These are phyloP conservation scores for Cornus florida DNA, from an alignment of 148 eudicot genomes.

Conservation along the genomic window DNA sequence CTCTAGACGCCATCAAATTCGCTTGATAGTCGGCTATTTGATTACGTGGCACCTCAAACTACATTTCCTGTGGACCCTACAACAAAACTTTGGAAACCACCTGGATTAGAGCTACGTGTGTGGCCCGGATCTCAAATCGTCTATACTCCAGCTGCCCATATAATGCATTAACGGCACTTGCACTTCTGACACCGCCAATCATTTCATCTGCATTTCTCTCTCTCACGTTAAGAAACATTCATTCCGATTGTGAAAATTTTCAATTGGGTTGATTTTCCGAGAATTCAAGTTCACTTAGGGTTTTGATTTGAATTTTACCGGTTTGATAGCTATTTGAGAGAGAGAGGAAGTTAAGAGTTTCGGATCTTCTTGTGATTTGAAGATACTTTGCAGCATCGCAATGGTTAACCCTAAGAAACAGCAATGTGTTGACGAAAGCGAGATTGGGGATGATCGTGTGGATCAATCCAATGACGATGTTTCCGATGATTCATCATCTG, in stretches of 20 bases:
- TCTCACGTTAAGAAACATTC: no score
- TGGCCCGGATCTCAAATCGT: conserved; percentile 8
- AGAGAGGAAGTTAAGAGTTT: conserved; percentile 1
- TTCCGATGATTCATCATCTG: conserved; percentile 17
- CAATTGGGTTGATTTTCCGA: background rate
- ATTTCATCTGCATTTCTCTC: background rate
- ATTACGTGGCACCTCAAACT: no score
- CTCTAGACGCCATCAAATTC: no score
- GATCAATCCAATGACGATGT: conserved; percentile 17
- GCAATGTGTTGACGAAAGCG: conserved; percentile 30
- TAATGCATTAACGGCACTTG: no score
- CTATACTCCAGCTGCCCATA: background rate
- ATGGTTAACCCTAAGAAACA: conserved; percentile 47
- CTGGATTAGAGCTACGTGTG: no score
- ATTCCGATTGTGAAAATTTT: background rate
- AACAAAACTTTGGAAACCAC: no score
- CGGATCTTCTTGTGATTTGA: background rate
- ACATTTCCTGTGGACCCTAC: no score
- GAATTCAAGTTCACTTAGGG: background rate
- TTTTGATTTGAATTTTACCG: background rate
- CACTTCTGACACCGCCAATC: background rate
- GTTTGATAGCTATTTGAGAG: background rate
- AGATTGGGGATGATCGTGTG: conserved; percentile 23
- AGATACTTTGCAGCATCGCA: background rate
- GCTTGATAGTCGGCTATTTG: no score